These are phyloP conservation scores for Leishmania lainsoni DNA, from an alignment of 208 protist species.

Conservation along the genomic window DNA sequence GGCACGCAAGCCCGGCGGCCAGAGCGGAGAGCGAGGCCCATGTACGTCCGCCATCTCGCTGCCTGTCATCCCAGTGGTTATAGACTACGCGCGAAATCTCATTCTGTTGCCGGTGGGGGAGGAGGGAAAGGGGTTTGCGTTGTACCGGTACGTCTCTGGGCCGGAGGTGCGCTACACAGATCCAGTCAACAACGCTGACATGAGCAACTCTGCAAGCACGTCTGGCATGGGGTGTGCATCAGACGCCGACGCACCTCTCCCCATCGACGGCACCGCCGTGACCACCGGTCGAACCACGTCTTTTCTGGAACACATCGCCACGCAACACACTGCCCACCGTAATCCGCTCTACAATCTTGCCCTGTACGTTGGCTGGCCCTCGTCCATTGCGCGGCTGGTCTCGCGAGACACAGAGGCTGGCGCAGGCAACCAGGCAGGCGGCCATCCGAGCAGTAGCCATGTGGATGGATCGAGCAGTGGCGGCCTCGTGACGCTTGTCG, in stretches of 20 bases:
- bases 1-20: not conserved
- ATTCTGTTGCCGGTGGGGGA: constrained; percentile 32
- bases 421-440: not conserved
- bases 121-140: constrained; percentile 41
- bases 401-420: not conserved
- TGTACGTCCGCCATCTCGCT: not conserved
- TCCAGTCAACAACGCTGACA: not conserved
- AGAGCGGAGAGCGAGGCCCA: not conserved
- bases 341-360: constrained; percentile 50
- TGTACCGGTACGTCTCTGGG: constrained; percentile 47
- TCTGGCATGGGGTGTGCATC: not conserved
- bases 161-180: constrained; percentile 10
- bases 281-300: constrained; percentile 17
- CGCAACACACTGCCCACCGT: constrained; percentile 37
- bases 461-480: not conserved
- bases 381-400: constrained; percentile 13
- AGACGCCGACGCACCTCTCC: not conserved
- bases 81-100: constrained; percentile 56
- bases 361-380: constrained; percentile 37
- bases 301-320: constrained; percentile 40
- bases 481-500: constrained; percentile 27
- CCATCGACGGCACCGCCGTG: not conserved
- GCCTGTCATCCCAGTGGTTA: constrained; percentile 25
- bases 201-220: not conserved
- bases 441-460: not conserved